Base-by-base conservation (phyloP, 2,329 filamentous ascomycete species). In the Nothophaeocryptopus gaeumannii region DNA sequence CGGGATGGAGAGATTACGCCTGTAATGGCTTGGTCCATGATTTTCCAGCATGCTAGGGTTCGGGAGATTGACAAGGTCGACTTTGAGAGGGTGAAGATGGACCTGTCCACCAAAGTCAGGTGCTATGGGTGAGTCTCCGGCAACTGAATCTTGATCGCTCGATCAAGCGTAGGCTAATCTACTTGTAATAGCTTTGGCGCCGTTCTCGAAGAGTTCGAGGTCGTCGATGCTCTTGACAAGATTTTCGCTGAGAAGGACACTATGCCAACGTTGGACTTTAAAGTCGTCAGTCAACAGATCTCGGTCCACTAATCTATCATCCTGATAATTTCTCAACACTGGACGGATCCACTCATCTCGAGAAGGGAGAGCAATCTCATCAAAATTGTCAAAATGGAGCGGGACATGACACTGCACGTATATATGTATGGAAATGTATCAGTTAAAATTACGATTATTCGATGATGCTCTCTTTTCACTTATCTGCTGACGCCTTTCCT, bases 1-100 rank as follows among this genome's bases (percentile, higher is more conserved):
- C 60, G 59, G 13, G 88, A 93, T 54, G 89, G 89, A 45, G 89
- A 95, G 71, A 88, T 97, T 63, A 97, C 92, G 13, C 93, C 93
- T 0, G 88, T 96, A 58, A 95, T 95, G 89, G 91, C 91, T 0
- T 92, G 93, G 83, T 86, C 89, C 42, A 86, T 88, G 72, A 79
- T 97, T 42, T 74, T 89, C 55, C 79, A 77, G 39, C 85, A 93
- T 68, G 81, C 85, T 20, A 78, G 85, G 54, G 83, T 92, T 57
- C 67, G 67, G 5, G 82, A 86, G 58, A 72, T 96, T 32, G 51
- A 41, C 13, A 47, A 46, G 15, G 15, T 34, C 20, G 58, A 60
- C 33, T 43, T 60, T 20, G 55, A 60, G 44, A 45, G 51, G 12
- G 44, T 60, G 42, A 58, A 60, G 41, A 46, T 45, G 20, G 50